Percentiles rank a stretch among this genome's conserved stretches.
These are phyloP conservation scores for Allium sativum DNA, from an alignment of 106 monocot genomes.

Conservation along the genomic window DNA sequence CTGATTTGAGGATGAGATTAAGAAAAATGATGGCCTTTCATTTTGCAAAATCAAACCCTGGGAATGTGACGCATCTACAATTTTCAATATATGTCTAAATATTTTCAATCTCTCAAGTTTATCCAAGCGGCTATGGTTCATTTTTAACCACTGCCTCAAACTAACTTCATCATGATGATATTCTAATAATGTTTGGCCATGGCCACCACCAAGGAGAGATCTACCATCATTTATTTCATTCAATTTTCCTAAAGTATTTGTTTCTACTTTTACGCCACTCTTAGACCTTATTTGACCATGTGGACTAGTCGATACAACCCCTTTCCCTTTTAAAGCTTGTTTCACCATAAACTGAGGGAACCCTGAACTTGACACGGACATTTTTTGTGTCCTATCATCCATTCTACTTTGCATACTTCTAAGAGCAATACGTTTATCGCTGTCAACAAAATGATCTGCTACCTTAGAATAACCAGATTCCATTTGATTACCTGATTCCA, in stretches of 20 bases:
- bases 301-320: conserved; percentile 12
- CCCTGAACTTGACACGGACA: conserved; percentile 27
- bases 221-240: conserved; percentile 7
- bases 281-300: conserved; percentile 13
- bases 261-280: neutral
- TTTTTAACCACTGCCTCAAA: conserved; percentile 56
- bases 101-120: conserved; percentile 54
- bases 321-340: conserved; percentile 32
- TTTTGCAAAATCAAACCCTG: conserved; percentile 44
- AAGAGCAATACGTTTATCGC: conserved; percentile 9
- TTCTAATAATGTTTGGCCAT: neutral
- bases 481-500: neutral
- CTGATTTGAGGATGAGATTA: conserved; percentile 30
- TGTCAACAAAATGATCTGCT: conserved; percentile 14
- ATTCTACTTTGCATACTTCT: conserved; percentile 3
- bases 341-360: conserved; percentile 32
- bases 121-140: conserved; percentile 19
- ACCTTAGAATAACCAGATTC: conserved; percentile 11
- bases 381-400: conserved; percentile 18
- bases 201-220: neutral
- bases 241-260: conserved; percentile 5
- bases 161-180: conserved; percentile 22
- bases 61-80: conserved; percentile 66
- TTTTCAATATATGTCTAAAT: conserved; percentile 68
- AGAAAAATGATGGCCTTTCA: conserved; percentile 59